Evolutionary conservation across 345 rosid genomes (phyloP).

Genomic region (Populus ilicifolia): DNA sequence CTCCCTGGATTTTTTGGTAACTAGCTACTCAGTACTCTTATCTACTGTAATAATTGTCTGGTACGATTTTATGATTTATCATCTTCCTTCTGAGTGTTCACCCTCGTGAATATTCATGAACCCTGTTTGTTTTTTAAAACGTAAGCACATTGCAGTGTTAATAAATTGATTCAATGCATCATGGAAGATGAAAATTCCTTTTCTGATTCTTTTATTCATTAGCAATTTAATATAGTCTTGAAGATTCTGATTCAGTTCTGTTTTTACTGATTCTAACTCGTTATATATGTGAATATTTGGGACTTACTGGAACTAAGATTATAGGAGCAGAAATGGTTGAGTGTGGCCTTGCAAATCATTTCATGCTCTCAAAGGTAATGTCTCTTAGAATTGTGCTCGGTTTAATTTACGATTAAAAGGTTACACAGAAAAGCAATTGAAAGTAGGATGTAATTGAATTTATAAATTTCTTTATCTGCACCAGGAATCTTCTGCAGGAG

Average conservation of each 20-base stretch:
- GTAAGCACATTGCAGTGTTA: no score
- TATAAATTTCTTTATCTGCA: no score
- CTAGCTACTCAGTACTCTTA: not conserved
- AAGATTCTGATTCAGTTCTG: not conserved
- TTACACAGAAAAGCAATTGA: no score
- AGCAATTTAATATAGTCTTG: not conserved
- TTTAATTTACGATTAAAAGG: no score
- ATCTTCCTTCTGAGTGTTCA: not conserved
- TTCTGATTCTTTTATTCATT: no score
- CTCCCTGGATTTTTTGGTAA: constrained; percentile 29
- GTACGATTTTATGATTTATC: not conserved
- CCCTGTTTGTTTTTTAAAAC: no score
- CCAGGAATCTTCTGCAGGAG: no score
- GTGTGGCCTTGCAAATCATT: constrained; percentile 36
- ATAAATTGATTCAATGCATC: no score
- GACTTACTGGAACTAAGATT: constrained; percentile 26
- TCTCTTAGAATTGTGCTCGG: no score
- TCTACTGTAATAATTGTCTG: not conserved
- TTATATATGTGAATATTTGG: constrained; percentile 24
- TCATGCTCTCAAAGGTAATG: constrained; percentile 25
- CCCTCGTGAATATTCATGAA: no score
- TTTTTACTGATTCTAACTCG: not conserved
- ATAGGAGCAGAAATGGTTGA: constrained; percentile 29
- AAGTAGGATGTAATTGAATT: no score
- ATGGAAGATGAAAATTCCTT: no score